These are phyloP conservation scores for Dissophora ornata DNA, from an alignment of 192 early-diverging fungal genomes.

Conservation along the genomic window DNA sequence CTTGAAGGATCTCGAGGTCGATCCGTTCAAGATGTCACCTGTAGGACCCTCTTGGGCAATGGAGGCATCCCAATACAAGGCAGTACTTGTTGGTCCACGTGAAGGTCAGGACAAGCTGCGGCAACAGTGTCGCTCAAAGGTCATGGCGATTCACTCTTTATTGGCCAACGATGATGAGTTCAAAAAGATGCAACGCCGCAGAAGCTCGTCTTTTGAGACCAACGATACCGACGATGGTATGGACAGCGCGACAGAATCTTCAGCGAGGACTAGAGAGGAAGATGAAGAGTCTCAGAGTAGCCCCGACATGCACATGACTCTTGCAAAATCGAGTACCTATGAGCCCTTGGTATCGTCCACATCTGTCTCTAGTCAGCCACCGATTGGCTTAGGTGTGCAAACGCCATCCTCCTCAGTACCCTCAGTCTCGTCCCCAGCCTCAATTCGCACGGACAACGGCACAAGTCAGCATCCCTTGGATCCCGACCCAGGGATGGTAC, in stretches of 20 bases:
- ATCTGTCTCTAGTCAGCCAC: no score
- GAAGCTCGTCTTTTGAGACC: not conserved
- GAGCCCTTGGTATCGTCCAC: no score
- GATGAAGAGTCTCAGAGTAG: no score
- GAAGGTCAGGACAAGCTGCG: slow-evolving; percentile 35
- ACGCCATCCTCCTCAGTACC: not conserved
- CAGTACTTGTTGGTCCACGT: slow-evolving; percentile 10
- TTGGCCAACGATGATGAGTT: slow-evolving; percentile 44
- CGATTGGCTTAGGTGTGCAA: not conserved
- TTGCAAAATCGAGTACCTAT: no score
- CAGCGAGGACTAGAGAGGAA: no score
- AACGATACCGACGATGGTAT: not conserved
- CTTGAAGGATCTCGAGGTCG: slow-evolving; percentile 39
- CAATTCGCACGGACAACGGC: not conserved
- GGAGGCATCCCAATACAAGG: slow-evolving; percentile 7
- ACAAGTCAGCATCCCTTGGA: slow-evolving; percentile 8
- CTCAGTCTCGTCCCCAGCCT: not conserved
- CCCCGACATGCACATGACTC: no score
- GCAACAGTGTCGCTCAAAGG: slow-evolving; percentile 46
- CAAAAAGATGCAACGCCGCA: slow-evolving; percentile 20
- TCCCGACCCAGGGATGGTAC: slow-evolving; percentile 34
- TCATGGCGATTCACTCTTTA: slow-evolving; percentile 51
- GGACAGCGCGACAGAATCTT: not conserved
- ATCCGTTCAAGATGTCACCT: slow-evolving; percentile 32
- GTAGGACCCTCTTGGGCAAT: slow-evolving; percentile 31